phyloP scores from a whole-genome alignment of 306 rosid species.

The Lagenaria siceraria region DNA sequence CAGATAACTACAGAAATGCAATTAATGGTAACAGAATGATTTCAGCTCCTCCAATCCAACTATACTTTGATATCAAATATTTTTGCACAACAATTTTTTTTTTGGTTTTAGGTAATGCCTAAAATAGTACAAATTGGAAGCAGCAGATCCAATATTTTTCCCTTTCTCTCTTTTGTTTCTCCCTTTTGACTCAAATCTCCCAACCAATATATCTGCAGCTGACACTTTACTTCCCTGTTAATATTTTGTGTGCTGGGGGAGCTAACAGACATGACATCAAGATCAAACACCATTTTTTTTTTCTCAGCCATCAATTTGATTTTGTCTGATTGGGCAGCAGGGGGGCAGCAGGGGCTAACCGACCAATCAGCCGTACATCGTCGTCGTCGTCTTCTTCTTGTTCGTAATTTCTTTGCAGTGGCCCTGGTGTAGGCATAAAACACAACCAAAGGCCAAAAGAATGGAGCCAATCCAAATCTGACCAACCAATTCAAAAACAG shows the following conservation, averaged over 20 bases:
- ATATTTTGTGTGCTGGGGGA: background rate
- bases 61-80: constrained; percentile 4
- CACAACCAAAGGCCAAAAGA: constrained; percentile 7
- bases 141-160: background rate
- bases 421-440: background rate
- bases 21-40: background rate
- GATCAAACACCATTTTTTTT: background rate
- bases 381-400: background rate
- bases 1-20: background rate
- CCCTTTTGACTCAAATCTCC: constrained; percentile 1
- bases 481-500: background rate
- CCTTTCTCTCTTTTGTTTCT: background rate
- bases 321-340: background rate
- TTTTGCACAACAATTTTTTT: background rate
- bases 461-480: constrained; percentile 5
- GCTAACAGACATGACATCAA: background rate
- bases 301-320: background rate
- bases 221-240: background rate
- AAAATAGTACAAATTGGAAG: constrained; percentile 3
- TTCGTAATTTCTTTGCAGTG: background rate
- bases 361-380: background rate
- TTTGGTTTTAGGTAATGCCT: background rate
- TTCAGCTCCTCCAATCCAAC: background rate
- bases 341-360: background rate
- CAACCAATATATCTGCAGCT: constrained; percentile 9